Evolutionary conservation across 2,329 filamentous ascomycete genomes (phyloP).

Genomic region (Fusarium buharicum): DNA sequence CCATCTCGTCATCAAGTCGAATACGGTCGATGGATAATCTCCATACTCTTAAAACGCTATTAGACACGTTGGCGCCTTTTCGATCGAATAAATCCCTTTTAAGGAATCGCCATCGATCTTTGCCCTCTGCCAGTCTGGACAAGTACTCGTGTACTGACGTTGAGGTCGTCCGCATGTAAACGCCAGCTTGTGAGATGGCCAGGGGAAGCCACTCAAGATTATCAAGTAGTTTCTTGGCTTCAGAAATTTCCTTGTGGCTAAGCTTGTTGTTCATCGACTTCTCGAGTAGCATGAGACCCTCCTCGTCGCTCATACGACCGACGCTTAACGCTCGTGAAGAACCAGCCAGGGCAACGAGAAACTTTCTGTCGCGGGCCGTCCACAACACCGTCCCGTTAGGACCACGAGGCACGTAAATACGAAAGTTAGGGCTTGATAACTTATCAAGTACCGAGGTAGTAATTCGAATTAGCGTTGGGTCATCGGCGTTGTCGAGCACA

Average conservation of each 20-base stretch:
- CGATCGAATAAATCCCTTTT: background rate
- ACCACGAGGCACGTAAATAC: background rate
- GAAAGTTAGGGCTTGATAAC: accelerated
- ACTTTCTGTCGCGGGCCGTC: background rate
- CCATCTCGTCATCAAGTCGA: background rate
- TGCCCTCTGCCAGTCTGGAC: background rate
- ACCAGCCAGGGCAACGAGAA: background rate
- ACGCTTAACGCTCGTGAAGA: background rate
- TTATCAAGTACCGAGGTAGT: background rate
- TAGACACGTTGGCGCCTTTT: background rate
- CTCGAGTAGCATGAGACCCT: background rate
- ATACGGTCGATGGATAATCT: background rate
- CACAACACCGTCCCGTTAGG: background rate
- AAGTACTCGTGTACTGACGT: background rate
- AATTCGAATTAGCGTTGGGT: conserved; percentile 3
- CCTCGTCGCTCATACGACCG: background rate
- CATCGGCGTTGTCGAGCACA: conserved; percentile 22
- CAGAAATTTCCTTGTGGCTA: background rate
- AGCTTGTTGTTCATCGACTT: accelerated
- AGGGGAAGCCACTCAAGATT: background rate
- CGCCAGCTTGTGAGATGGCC: background rate
- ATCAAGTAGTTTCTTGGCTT: background rate
- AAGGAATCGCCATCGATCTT: background rate
- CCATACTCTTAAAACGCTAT: conserved; percentile 7
- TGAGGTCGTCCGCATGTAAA: background rate